A percentile compares a stretch with the other conserved stretches of the same genome.
These are phyloP conservation scores for Paxillus involutus DNA, from an alignment of 768 basidiomycete genomes.

Conservation along the genomic window DNA sequence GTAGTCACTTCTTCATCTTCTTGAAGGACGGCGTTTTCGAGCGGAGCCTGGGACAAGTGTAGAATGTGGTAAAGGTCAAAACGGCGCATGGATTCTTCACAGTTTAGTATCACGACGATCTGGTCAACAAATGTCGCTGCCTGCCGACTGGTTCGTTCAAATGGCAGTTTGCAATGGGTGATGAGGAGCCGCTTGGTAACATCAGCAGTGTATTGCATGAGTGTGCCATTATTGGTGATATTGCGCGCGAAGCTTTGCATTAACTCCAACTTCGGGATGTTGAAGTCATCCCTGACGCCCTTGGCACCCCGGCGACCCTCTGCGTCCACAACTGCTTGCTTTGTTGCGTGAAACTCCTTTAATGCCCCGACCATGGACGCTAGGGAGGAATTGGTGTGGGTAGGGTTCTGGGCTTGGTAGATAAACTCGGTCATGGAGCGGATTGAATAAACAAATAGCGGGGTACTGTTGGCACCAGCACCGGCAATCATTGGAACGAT, in stretches of 20 bases:
- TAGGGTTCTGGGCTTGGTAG: conserved; percentile 17
- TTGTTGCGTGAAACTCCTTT: conserved; percentile 10
- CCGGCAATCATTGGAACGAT: conserved; percentile 19
- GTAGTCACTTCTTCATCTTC: too few relatives aligned
- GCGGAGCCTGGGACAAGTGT: too few relatives aligned
- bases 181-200: conserved; percentile 18
- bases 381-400: conserved; percentile 15
- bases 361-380: conserved; percentile 2
- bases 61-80: conserved; percentile 25
- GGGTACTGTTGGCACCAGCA: not conserved
- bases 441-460: not conserved
- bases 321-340: conserved; percentile 11
- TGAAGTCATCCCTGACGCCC: not conserved
- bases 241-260: conserved; percentile 11
- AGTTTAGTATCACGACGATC: conserved; percentile 34
- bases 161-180: conserved; percentile 30
- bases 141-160: conserved; percentile 18
- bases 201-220: conserved; percentile 38
- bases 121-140: conserved; percentile 29
- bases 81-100: conserved; percentile 25
- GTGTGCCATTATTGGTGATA: conserved; percentile 3
- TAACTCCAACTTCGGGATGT: conserved; percentile 3
- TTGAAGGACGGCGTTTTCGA: too few relatives aligned
- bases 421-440: conserved; percentile 26
- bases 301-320: conserved; percentile 3